These are phyloP conservation scores for Leptographium wingfieldii DNA, from an alignment of 2,329 filamentous ascomycete genomes.

Conservation along the genomic window DNA sequence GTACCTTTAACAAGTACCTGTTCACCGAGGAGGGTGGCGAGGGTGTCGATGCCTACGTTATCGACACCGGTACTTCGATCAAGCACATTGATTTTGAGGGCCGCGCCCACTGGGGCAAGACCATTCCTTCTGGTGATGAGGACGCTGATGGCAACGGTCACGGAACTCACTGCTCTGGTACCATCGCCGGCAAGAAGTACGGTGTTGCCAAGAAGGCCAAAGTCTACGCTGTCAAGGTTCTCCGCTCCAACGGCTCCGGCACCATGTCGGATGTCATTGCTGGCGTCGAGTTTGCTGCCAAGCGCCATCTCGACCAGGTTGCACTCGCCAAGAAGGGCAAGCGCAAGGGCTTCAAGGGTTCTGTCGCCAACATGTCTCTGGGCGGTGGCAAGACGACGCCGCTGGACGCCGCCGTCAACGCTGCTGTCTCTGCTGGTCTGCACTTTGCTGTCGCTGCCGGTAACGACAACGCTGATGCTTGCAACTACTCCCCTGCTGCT, in stretches of 20 bases:
- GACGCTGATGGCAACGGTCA: slow-evolving; percentile 95
- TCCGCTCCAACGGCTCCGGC: slow-evolving; percentile 91
- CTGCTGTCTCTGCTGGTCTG: slow-evolving; percentile 78
- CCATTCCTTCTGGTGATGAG: slow-evolving; percentile 71
- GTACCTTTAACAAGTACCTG: slow-evolving; percentile 96
- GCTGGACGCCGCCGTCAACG: slow-evolving; percentile 86
- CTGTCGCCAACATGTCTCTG: slow-evolving; percentile 97
- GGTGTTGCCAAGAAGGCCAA: slow-evolving; percentile 99
- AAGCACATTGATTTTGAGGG: slow-evolving; percentile 96
- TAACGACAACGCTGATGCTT: slow-evolving; percentile 97
- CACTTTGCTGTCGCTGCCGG: slow-evolving; percentile 98
- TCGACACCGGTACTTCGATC: slow-evolving; percentile 91
- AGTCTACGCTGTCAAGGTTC: slow-evolving; percentile 95
- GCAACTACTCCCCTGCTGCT: slow-evolving; percentile 96
- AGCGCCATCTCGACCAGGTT: slow-evolving; percentile 62
- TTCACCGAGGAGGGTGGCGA: slow-evolving; percentile 83
- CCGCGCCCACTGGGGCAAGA: slow-evolving; percentile 93
- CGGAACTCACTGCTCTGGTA: slow-evolving; percentile 98
- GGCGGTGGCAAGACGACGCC: slow-evolving; percentile 93
- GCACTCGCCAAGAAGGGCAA: slow-evolving; percentile 73
- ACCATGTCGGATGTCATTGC: slow-evolving; percentile 99
- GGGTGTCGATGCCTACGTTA: slow-evolving; percentile 96
- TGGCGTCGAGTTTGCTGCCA: slow-evolving; percentile 90
- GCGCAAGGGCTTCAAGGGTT: slow-evolving; percentile 96
- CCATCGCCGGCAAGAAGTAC: slow-evolving; percentile 95